Percentiles rank a stretch among this genome's conserved stretches.
phyloP scores from a whole-genome alignment of 495 filamentous ascomycete species.

The Podospora conica region DNA sequence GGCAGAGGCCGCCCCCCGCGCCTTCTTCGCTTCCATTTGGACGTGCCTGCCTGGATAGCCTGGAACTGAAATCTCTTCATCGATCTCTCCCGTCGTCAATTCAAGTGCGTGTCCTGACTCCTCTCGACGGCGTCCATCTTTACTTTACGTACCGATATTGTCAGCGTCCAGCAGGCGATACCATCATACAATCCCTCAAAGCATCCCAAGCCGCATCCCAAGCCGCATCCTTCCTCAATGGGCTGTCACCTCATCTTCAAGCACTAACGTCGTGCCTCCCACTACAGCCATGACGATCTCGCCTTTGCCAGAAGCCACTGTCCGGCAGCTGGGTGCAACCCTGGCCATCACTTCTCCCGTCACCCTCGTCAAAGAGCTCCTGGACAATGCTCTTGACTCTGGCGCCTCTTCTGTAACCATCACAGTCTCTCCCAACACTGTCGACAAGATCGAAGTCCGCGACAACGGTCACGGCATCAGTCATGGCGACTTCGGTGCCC shows the following conservation, averaged over 20 bases:
- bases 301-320: slow-evolving; percentile 55
- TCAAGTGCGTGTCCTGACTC: neutral
- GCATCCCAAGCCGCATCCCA: too few relatives aligned
- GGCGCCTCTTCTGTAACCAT: slow-evolving; percentile 66
- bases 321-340: slow-evolving; percentile 63
- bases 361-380: slow-evolving; percentile 78
- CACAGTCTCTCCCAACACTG: slow-evolving; percentile 65
- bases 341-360: slow-evolving; percentile 66
- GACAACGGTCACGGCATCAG: slow-evolving; percentile 86
- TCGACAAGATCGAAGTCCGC: slow-evolving; percentile 80
- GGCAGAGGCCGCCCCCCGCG: neutral
- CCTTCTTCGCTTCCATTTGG: neutral
- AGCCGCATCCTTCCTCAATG: neutral
- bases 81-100: neutral
- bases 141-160: neutral
- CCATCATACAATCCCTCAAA: neutral
- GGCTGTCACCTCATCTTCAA: neutral
- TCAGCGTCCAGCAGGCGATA: neutral
- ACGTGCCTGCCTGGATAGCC: neutral
- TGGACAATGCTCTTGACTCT: slow-evolving; percentile 90
- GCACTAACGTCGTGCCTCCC: neutral
- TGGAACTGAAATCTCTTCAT: neutral
- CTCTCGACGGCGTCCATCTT: neutral
- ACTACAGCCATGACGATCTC: slow-evolving; percentile 27
- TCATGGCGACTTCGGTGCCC: slow-evolving; percentile 57